These are phyloP conservation scores for Eucalyptus albens DNA, from an alignment of 345 rosid species.

Conservation along the genomic window DNA sequence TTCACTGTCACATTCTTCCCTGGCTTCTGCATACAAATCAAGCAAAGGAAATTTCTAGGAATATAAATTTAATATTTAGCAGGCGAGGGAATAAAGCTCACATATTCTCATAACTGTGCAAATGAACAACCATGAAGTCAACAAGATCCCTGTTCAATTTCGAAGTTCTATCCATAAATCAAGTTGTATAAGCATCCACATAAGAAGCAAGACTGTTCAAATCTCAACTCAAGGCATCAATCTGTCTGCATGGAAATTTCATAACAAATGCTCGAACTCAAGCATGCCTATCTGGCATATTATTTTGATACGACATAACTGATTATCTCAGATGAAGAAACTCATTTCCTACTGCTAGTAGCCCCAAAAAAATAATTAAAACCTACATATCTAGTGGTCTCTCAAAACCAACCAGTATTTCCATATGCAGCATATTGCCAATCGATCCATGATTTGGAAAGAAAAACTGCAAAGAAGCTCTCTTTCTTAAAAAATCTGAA, in stretches of 20 bases:
- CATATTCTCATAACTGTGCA: not conserved
- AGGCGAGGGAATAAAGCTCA: not conserved
- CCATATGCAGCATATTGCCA: not conserved
- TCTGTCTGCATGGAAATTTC: not conserved
- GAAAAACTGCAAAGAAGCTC: not conserved
- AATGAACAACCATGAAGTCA: not conserved
- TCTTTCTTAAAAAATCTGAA: not conserved
- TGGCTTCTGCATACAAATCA: conserved; percentile 43
- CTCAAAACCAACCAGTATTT: not conserved
- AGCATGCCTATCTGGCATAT: not conserved
- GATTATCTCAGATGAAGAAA: not conserved
- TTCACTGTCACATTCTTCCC: conserved; percentile 49
- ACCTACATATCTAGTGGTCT: not conserved
- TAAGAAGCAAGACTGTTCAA: not conserved
- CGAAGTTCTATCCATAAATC: not conserved
- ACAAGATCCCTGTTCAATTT: not conserved
- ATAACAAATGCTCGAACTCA: too few species aligned
- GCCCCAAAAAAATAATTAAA: not conserved
- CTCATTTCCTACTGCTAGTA: not conserved
- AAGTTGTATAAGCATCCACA: not conserved
- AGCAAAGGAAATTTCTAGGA: not conserved
- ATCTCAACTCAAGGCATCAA: not conserved
- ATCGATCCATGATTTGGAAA: not conserved
- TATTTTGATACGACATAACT: not conserved
- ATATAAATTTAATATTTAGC: not conserved